phyloP scores from a whole-genome alignment of 495 filamentous ascomycete species.

The Collariella sp. region DNA sequence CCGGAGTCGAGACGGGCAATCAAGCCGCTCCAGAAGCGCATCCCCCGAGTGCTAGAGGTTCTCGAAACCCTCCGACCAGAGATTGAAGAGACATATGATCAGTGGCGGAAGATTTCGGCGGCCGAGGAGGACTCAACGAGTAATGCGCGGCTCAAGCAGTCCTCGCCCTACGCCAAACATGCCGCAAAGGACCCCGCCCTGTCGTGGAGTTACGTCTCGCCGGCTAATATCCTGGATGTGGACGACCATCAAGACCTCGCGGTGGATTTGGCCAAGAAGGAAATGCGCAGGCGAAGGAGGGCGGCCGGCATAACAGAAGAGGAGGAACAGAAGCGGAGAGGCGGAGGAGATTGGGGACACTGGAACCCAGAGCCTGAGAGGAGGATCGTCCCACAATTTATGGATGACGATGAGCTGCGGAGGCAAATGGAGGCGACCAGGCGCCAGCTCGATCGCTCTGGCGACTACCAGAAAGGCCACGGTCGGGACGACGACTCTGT shows the following conservation, averaged over 20 bases:
- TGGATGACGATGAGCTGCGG: constrained; percentile 41
- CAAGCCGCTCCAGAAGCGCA: constrained; percentile 19
- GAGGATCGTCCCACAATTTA: background rate
- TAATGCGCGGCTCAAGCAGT: constrained; percentile 3
- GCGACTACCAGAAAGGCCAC: constrained; percentile 3
- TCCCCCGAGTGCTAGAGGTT: constrained; percentile 37
- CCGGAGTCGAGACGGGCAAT: constrained; percentile 26
- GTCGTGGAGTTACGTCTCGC: constrained; percentile 33
- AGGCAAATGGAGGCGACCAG: constrained; percentile 43
- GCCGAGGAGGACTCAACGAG: constrained; percentile 5
- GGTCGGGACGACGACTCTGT: constrained; percentile 1
- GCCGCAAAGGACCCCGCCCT: constrained; percentile 43
- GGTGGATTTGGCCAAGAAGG: constrained; percentile 64
- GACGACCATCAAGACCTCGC: constrained; percentile 66
- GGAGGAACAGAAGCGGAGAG: constrained; percentile 49
- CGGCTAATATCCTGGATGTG: constrained; percentile 49
- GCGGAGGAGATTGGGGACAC: constrained; percentile 55
- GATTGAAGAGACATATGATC: constrained; percentile 28
- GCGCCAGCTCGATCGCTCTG: constrained; percentile 31
- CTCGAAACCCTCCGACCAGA: constrained; percentile 47
- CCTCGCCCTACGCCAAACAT: constrained; percentile 25
- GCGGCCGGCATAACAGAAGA: constrained; percentile 46
- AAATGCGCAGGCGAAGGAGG: constrained; percentile 60
- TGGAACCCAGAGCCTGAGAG: constrained; percentile 36
- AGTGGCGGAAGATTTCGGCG: constrained; percentile 24